phyloP scores from a whole-genome alignment of 768 basidiomycete species.

The Cystobasidium ongulense region DNA sequence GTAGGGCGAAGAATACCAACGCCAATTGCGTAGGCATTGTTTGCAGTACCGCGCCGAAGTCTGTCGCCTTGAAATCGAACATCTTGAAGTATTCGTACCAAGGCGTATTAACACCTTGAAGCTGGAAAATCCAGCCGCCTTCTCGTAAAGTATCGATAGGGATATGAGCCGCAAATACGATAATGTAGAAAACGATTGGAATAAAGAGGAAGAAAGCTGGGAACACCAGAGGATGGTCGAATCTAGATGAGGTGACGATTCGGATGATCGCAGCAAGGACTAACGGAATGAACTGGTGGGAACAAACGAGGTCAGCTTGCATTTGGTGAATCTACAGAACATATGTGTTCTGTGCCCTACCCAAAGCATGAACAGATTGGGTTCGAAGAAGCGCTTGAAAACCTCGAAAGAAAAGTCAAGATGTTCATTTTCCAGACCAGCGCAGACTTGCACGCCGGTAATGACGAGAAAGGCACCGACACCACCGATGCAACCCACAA shows the following conservation, averaged over 20 bases:
- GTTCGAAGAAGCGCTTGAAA: slow-evolving; percentile 60
- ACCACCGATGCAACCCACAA: slow-evolving; percentile 92
- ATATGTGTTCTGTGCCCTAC: slow-evolving; percentile 35
- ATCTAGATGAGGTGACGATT: slow-evolving; percentile 62
- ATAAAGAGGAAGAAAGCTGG: slow-evolving; percentile 58
- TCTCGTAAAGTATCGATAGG: slow-evolving; percentile 57
- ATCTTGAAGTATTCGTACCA: slow-evolving; percentile 86
- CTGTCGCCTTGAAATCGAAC: slow-evolving; percentile 58
- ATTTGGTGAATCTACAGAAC: not conserved
- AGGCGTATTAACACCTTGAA: slow-evolving; percentile 48
- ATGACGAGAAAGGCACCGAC: slow-evolving; percentile 85
- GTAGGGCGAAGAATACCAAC: slow-evolving; percentile 50
- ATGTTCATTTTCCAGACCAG: slow-evolving; percentile 66
- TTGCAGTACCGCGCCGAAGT: slow-evolving; percentile 61
- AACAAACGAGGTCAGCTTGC: not conserved
- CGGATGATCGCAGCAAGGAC: slow-evolving; percentile 66
- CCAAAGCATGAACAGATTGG: slow-evolving; percentile 67
- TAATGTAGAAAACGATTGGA: slow-evolving; percentile 71
- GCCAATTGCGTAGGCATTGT: slow-evolving; percentile 93
- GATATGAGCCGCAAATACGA: slow-evolving; percentile 59
- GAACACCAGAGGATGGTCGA: slow-evolving; percentile 81
- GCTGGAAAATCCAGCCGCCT: slow-evolving; percentile 80
- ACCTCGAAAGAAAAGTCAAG: slow-evolving; percentile 61
- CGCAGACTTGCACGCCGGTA: slow-evolving; percentile 83
- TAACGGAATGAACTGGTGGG: slow-evolving; percentile 53